Conservation (phyloP, 2,329 filamentous ascomycete genomes). For the Trichoderma oligosporum region DNA sequence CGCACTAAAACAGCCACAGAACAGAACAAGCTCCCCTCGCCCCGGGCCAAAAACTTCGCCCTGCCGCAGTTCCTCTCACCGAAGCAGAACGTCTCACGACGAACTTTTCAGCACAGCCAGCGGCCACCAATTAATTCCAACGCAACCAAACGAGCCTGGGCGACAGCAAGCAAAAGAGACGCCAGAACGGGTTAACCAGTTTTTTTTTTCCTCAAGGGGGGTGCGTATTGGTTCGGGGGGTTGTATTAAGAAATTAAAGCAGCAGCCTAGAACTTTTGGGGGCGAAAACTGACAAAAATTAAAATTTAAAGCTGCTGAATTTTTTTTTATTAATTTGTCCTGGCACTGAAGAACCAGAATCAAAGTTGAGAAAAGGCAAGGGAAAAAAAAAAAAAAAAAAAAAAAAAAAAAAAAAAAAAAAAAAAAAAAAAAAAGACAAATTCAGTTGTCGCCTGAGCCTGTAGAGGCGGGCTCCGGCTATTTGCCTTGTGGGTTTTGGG, state of each 20-base stretch:
- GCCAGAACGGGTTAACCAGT: no score
- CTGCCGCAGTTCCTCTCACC: slow-evolving; percentile 36
- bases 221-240: no score
- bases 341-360: no score
- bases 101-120: slow-evolving; percentile 45
- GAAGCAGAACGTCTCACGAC: slow-evolving; percentile 36
- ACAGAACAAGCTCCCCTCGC: no score
- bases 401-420: background rate
- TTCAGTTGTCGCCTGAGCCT: no score
- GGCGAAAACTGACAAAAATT: background rate
- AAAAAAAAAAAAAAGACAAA: no score
- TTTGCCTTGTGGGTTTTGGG: background rate
- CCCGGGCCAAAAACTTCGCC: slow-evolving; percentile 24
- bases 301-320: background rate
- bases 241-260: background rate
- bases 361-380: no score
- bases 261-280: slow-evolving; percentile 3
- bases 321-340: background rate
- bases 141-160: background rate
- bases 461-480: slow-evolving; percentile 3
- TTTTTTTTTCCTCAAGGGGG: no score
- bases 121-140: background rate
- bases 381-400: no score
- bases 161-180: background rate
- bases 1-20: background rate